phyloP scores from a whole-genome alignment of 2,329 filamentous ascomycete species.

The Calonectria pseudoturangicola region DNA sequence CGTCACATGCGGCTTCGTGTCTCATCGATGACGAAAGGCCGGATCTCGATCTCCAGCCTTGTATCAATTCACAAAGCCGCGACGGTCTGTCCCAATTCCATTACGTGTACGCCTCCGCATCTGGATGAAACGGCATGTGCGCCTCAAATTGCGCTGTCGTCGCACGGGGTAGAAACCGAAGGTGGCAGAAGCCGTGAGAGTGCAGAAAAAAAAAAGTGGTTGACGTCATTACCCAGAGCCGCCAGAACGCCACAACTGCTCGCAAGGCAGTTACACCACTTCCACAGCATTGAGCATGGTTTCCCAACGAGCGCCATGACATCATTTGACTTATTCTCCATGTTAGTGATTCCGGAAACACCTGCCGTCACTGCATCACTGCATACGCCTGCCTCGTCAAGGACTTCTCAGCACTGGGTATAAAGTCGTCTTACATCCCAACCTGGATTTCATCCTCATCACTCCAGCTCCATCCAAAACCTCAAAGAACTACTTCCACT shows the following conservation, averaged over 20 bases:
- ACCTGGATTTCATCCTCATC: conserved; percentile 26
- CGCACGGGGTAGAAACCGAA: background rate
- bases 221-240: conserved; percentile 34
- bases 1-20: background rate
- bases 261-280: background rate
- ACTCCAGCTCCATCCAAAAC: background rate
- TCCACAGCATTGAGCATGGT: conserved; percentile 22
- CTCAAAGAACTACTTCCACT: conserved; percentile 17
- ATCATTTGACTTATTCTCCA: conserved; percentile 42
- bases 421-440: conserved; percentile 53
- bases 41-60: conserved; percentile 26
- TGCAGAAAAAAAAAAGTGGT: conserved; percentile 9
- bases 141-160: conserved; percentile 5
- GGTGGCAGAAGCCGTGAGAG: background rate
- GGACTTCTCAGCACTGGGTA: conserved; percentile 41
- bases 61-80: conserved; percentile 15
- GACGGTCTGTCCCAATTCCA: conserved; percentile 23
- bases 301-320: conserved; percentile 44
- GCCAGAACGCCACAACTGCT: conserved; percentile 28
- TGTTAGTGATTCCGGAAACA: conserved; percentile 22
- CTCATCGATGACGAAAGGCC: conserved; percentile 33
- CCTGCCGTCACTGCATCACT: conserved; percentile 29
- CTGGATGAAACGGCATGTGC: background rate
- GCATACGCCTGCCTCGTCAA: conserved; percentile 39
- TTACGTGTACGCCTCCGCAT: conserved; percentile 45